Evolutionary conservation across 441 rosid species (phyloP).

Genomic region (Euphorbia schlechtendalii): DNA sequence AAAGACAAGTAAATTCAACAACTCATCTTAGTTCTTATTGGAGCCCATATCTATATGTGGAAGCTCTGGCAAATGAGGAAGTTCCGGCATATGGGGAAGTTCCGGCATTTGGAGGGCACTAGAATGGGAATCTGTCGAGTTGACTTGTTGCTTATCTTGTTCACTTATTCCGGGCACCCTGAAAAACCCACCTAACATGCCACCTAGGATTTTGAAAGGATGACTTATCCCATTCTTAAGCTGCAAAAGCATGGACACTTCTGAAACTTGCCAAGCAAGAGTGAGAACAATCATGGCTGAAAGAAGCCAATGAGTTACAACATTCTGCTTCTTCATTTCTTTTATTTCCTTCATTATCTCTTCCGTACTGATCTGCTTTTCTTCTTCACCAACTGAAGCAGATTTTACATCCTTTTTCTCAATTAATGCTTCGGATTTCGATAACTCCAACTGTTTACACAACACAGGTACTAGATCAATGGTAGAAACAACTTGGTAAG

Average conservation of each 20-base stretch:
- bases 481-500: neutral
- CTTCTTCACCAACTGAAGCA: slow-evolving; percentile 10
- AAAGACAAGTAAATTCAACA: neutral
- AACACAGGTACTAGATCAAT: neutral
- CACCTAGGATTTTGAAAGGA: slow-evolving; percentile 53
- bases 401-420: slow-evolving; percentile 9
- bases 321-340: slow-evolving; percentile 61
- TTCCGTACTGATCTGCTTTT: slow-evolving; percentile 21
- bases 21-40: slow-evolving; percentile 19
- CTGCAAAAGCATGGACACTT: slow-evolving; percentile 51
- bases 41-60: slow-evolving; percentile 31
- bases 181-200: slow-evolving; percentile 34
- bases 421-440: neutral
- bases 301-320: slow-evolving; percentile 59
- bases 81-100: slow-evolving; percentile 32
- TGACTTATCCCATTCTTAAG: slow-evolving; percentile 49
- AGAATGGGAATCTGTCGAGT: slow-evolving; percentile 14
- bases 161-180: slow-evolving; percentile 18
- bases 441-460: slow-evolving; percentile 36
- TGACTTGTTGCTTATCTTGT: slow-evolving; percentile 17
- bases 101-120: slow-evolving; percentile 39
- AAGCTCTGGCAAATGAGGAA: slow-evolving; percentile 42
- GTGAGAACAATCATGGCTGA: slow-evolving; percentile 62
- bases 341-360: slow-evolving; percentile 55
- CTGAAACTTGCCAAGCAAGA: slow-evolving; percentile 77